Evolutionary conservation across 2,329 filamentous ascomycete species (phyloP), one percentile per base, ranked within the genome.

Genomic region (Atkinsonella texensis): DNA sequence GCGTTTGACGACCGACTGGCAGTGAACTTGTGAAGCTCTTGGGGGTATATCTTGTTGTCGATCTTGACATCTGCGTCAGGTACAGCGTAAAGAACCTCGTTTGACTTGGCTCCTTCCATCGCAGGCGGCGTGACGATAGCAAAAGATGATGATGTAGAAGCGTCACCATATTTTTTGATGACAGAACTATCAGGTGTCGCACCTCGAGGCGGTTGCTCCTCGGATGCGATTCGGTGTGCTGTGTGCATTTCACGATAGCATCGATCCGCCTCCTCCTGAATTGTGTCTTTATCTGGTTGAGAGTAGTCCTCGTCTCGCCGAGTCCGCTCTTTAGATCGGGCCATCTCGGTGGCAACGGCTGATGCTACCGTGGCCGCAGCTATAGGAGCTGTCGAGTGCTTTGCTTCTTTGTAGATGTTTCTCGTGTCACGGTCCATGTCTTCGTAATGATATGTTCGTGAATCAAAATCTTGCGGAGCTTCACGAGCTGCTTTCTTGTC

Each of bases 11-110:
- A 42, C 52, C 57, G 59, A 35, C 54, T 56, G 17, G 63, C 58
- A 10, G 63, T 57, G 60, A 73, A 69, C 43, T 61, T 63, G 53
- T 64, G 55, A 51, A 80, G 63, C 32, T 83, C 75, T 41, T 63
- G 63, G 5, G 81, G 81, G 50, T 73, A 69, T 54, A 83, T 72
- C 54, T 76, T 65, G 57, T 81, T 75, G 60, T 84, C 80, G 53
- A 83, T 76, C 49, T 68, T 70, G 50, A 84, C 79, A 61, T 84
- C 81, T n/a, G 81, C 81, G 59, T 84, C 71, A 2, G 81, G 81
- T 8, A 65, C 75, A 55, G 76, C 77, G 52, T 77, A 84, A 9
- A 65, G 72, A 51, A 70, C 74, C 63, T 74, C 71, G 70, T 4
- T 55, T 49, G 12, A 53, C 38, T 11, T 64, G 58, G 2, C 64